Evolutionary conservation across 345 rosid species (phyloP), one percentile per base, ranked within the genome.

Genomic region (Pistacia atlantica): DNA sequence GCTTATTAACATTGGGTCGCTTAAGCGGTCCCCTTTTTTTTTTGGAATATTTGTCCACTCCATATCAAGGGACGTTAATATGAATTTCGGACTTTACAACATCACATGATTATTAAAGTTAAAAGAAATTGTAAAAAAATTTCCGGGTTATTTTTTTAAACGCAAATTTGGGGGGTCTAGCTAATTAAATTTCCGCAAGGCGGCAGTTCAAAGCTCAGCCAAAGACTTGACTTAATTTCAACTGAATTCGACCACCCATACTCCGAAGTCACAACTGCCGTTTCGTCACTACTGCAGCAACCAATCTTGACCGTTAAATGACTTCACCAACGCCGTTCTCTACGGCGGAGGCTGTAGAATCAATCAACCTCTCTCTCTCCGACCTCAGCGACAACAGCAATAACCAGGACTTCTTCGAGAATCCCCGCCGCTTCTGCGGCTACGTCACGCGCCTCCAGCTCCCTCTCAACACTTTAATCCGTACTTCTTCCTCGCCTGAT

Each of bases 371-470:
- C 55, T 81, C 77, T 13, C 72, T 83, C 49, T 45, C 79, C 45
- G 72, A 77, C 42, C 74, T 81, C 75, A 61, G 69, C 75, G 13
- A 42, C 67, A 22, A 25, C 35, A 13, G 1, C 20, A 63, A 33
- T 16, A 7, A 65, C 69, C 42, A n/a, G 56, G 75, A 74, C 59
- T 67, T 75, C 80, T 83, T 85, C 67, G 76, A 81, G 54, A 77
- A 65, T 59, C 75, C 87, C 13, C 73, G 82, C 59, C 69, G 81
- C 20, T 86, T 86, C 84, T 72, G 78, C 51, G 77, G 71, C 63
- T 83, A 71, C 76, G 85, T 70, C 66, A 57, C 66, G 37, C 79
- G 85, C 51, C 82, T 86, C 63, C 79, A 72, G 62, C 77, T 64
- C 51, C 11, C 79, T 38, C 74, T 86, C 76, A 67, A 73, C 72